These are phyloP conservation scores for Zea luxurians DNA, from an alignment of 176 grass and related monocot genomes.

Conservation along the genomic window DNA sequence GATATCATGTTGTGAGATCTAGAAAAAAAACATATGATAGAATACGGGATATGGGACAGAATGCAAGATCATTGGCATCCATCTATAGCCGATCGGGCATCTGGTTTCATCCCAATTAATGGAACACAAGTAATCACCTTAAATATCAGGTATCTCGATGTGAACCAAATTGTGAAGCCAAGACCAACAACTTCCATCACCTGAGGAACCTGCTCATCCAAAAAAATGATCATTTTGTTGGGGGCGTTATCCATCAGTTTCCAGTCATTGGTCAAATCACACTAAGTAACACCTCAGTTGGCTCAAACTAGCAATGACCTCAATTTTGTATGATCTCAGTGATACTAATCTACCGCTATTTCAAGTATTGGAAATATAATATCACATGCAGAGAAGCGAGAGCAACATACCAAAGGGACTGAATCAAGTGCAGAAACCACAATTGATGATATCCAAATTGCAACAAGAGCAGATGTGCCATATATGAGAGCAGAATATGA, in stretches of 20 bases:
- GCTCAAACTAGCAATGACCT: background rate
- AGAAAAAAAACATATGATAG: too few species aligned
- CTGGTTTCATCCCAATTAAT: background rate
- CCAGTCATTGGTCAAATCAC: background rate
- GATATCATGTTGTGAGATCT: too few species aligned
- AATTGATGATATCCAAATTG: slow-evolving; percentile 68
- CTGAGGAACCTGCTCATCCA: slow-evolving; percentile 65
- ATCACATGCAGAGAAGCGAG: background rate
- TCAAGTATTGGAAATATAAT: background rate
- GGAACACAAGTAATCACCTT: slow-evolving; percentile 51
- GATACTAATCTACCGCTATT: background rate
- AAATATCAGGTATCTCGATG: slow-evolving; percentile 75
- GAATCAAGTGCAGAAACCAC: slow-evolving; percentile 77
- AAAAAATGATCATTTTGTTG: background rate
- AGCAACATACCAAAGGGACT: slow-evolving; percentile 58
- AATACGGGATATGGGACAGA: too few species aligned
- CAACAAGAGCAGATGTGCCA: slow-evolving; percentile 55
- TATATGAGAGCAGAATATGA: slow-evolving; percentile 57
- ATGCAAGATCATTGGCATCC: too few species aligned
- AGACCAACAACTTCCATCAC: slow-evolving; percentile 91
- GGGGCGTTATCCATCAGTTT: background rate
- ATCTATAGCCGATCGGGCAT: too few species aligned
- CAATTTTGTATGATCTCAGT: background rate
- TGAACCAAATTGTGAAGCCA: slow-evolving; percentile 88
- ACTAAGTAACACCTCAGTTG: background rate